Base-by-base conservation (phyloP, 495 filamentous ascomycete genomes). In the Friedmanniomyces simplex region DNA sequence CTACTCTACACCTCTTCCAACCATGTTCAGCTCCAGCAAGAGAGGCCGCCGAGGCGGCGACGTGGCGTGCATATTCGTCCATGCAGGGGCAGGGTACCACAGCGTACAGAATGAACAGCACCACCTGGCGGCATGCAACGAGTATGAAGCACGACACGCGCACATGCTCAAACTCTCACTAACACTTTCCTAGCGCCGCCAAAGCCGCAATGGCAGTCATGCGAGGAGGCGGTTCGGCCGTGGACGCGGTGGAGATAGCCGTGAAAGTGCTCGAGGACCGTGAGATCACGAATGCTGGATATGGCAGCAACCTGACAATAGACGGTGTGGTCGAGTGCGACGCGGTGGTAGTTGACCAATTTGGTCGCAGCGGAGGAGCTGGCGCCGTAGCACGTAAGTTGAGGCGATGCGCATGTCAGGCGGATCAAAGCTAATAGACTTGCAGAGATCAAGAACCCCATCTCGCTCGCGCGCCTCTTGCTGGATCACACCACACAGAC, bases 71-170 rank as follows among this genome's bases (percentile, higher is more conserved):
- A 87, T 97, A 34, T 96, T 95, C 66, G 82, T 97, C 55, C 93
- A 98, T 74, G 93, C 91, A 21, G 93, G 93, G 13, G 93, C 93
- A 18, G 93, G 93, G n/a, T 96, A 85, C 65, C 93, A 98, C 69
- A 95, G 88, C 63, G 64, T 74, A 16, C 78, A 84, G 50, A 96
- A 97, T 71, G 89, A 97, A 67, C 72, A 74, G 16, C 74, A 84
- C 37, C 93, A 98, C 67, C 78, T 97, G 13, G 73, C 84, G 63
- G 87, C 89, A 21, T 97, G 93, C 68, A 82, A 83, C 59, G 82
- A 88, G 93, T 97, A 76, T 74, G 87, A 79, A 20, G 16, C 4
- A 47, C 13, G 55, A 21, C 16, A 41, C 24, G 37, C 28, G 25
- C 50, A n/a, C 30, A 25, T 42, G 7, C 28, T 49, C 16, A 21